A percentile compares a stretch with the other conserved stretches of the same genome.
Evolutionary conservation across 805 yeast species (phyloP).

Genomic region (Kodamaea laetipori): DNA sequence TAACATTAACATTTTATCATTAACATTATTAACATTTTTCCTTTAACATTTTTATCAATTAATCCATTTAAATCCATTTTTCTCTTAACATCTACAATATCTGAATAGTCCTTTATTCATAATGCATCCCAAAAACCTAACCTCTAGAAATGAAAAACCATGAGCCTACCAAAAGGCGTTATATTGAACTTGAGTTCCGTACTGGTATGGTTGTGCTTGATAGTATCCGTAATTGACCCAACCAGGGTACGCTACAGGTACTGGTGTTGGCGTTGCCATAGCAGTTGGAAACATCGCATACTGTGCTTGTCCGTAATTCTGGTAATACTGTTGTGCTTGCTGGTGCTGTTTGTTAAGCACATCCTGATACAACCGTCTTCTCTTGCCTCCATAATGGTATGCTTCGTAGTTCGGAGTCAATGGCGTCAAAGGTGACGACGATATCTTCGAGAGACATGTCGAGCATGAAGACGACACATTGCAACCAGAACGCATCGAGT

Average conservation of each 20-base stretch:
- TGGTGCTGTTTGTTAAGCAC: slow-evolving; percentile 8
- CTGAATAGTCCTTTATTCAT: too few relatives aligned
- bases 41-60: too few relatives aligned
- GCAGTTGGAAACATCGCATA: background rate
- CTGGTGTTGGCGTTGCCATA: slow-evolving; percentile 9
- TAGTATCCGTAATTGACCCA: slow-evolving; percentile 1
- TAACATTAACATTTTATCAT: too few relatives aligned
- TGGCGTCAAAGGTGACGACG: slow-evolving; percentile 25
- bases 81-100: too few relatives aligned
- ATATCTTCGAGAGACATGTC: background rate
- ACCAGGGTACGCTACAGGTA: slow-evolving; percentile 1
- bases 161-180: too few relatives aligned
- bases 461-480: slow-evolving; percentile 2
- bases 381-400: slow-evolving; percentile 12
- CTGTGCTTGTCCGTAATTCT: background rate
- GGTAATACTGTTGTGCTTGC: slow-evolving; percentile 1
- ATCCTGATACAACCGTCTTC: slow-evolving; percentile 13
- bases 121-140: too few relatives aligned
- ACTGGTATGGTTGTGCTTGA: slow-evolving; percentile 4
- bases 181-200: background rate
- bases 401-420: slow-evolving; percentile 21
- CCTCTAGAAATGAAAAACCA: too few relatives aligned
- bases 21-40: too few relatives aligned
- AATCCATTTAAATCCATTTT: too few relatives aligned
- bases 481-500: slow-evolving; percentile 1